Evolutionary conservation across 148 eudicot genomes (phyloP), one percentile per base, ranked within the genome.

Genomic region (Chenopodium suecicum): DNA sequence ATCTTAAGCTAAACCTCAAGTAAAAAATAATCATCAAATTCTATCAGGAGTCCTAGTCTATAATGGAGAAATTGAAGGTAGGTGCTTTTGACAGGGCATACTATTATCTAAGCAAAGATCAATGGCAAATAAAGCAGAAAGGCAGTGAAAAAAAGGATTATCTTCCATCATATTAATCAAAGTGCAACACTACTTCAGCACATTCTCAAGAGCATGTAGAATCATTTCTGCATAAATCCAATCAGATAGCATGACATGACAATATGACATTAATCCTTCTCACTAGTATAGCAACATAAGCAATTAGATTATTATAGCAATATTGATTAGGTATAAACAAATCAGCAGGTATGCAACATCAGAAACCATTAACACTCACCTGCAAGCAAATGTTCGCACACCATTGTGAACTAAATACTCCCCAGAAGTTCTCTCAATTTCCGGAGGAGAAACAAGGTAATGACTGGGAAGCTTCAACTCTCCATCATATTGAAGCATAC

Each of bases 401-500:
- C 98, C 98, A 78, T 95, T 95, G 82, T 91, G 86, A 44, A 83
- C 85, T 65, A 95, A 78, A 81, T 92, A 94, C 83, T 94, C 98
- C 16, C 98, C 98, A 56, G 96, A 94, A n/a, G 98, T 92, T 86
- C 96, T 89, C 32, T 92, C 94, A 31, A 94, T 92, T 83, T 90
- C 94, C 12, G 96, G 98, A 71, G 98, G 96, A 78, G 96, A 90
- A 86, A 94, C 96, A 63, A 94, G 96, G 78, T 92, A 92, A 23
- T 81, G 84, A 65, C 74, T 88, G 9, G 98, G 96, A 81, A 94
- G 98, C 91, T 94, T 89, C 86, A 95, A 85, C 82, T 95, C 98
- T 46, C 98, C 98, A 83, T 95, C 98, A 63, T 95, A 95, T 52
- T 92, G 91, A 65, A 95, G 97, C 98, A 95, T 93, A 70, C 98